These are phyloP conservation scores for Claviceps arundinis DNA, from an alignment of 2,329 filamentous ascomycete genomes.

Conservation along the genomic window DNA sequence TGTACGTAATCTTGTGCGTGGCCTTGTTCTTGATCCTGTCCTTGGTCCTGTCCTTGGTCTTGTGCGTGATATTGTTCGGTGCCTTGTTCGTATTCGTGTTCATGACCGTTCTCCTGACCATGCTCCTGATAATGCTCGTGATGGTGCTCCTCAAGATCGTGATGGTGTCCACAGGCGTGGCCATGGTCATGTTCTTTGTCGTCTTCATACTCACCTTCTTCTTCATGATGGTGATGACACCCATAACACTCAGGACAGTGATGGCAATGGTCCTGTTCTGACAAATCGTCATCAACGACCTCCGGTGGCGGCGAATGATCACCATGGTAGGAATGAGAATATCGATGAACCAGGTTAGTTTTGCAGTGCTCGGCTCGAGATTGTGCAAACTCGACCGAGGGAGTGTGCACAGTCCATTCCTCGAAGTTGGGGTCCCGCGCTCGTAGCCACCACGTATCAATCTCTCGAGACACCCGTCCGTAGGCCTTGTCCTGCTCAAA, in stretches of 20 bases:
- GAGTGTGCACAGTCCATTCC: conserved; percentile 45
- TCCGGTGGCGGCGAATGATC: conserved; percentile 25
- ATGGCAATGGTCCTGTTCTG: conserved; percentile 23
- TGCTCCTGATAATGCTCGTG: conserved; percentile 15
- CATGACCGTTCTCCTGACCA: conserved; percentile 13
- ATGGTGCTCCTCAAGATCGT: conserved; percentile 25
- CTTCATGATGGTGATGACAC: conserved; percentile 19
- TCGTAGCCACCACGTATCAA: conserved; percentile 52
- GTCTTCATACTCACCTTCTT: conserved; percentile 10
- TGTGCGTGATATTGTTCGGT: conserved; percentile 23
- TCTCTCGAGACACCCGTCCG: conserved; percentile 48
- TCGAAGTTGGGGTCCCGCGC: conserved; percentile 48
- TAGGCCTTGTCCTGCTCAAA: conserved; percentile 46
- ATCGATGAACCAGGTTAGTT: conserved; percentile 44
- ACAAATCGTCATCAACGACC: conserved; percentile 25
- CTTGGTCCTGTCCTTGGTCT: conserved; percentile 19
- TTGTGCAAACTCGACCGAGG: conserved; percentile 45
- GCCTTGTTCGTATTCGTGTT: conserved; percentile 19
- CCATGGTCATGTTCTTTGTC: conserved; percentile 10
- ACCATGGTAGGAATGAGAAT: conserved; percentile 30
- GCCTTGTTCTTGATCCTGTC: conserved; percentile 15
- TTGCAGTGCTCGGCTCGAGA: conserved; percentile 44
- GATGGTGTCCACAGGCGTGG: conserved; percentile 9
- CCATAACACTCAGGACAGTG: conserved; percentile 18
- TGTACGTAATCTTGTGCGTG: conserved; percentile 19